Conservation (phyloP, 2,329 filamentous ascomycete species). For the Colletotrichum phormii region DNA sequence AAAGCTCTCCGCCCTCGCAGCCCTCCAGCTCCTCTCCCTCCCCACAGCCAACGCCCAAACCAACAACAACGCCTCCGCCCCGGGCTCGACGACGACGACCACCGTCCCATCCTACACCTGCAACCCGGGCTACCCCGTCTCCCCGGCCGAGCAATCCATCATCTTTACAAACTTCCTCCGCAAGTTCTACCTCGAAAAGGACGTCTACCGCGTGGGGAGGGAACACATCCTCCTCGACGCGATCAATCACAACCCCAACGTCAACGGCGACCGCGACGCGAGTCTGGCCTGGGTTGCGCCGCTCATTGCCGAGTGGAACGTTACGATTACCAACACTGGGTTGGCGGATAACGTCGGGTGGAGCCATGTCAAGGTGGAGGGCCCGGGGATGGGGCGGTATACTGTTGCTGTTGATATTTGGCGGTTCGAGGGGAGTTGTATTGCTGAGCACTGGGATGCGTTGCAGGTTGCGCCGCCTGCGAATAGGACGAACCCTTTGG, state of each 20-base stretch:
- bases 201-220: not conserved
- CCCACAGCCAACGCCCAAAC: not conserved
- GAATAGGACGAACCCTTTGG: slow-evolving; percentile 8
- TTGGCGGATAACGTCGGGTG: slow-evolving; percentile 10
- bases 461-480: slow-evolving; percentile 5
- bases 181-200: slow-evolving; percentile 1
- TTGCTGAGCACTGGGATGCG: slow-evolving; percentile 9
- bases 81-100: not conserved
- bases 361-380: slow-evolving; percentile 3
- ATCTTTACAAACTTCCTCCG: slow-evolving; percentile 10
- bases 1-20: not conserved
- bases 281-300: slow-evolving; percentile 6
- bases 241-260: slow-evolving; percentile 9
- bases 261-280: not conserved
- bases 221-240: slow-evolving; percentile 2
- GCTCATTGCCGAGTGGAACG: slow-evolving; percentile 1
- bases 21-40: not conserved
- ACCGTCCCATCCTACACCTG: slow-evolving; percentile 14
- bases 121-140: slow-evolving; percentile 6
- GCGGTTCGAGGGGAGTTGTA: slow-evolving; percentile 6
- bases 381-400: not conserved
- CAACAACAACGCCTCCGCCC: not conserved
- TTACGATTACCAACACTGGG: not conserved
- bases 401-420: slow-evolving; percentile 9
- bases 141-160: not conserved